Base-by-base conservation (phyloP, 805 yeast genomes). In the Wickerhamiella bombiphila region DNA sequence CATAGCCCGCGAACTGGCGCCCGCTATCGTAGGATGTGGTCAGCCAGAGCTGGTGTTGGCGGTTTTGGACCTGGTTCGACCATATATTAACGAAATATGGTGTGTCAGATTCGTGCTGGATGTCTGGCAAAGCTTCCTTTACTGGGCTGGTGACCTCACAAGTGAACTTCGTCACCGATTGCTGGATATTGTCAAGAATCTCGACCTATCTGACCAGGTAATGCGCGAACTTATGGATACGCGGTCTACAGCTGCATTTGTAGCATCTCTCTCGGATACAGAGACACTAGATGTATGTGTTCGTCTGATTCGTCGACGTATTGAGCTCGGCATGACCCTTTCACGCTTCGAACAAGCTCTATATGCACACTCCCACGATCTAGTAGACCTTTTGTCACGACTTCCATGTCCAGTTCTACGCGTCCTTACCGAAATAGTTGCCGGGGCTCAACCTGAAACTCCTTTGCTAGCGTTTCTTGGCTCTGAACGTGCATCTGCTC, bases 381-480 rank as follows among this genome's bases (percentile, higher is more conserved):
- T 24, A 9, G 26, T 24, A 9, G 26, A 9, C 26, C 26, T 9
- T 9, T 24, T 9, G 11, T 24, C 26, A 13, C 9, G 13, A 9
- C 26, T 24, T 13, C n/a, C n/a, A n/a, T n/a, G n/a, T n/a, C n/a
- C n/a, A n/a, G 13, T 30, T n/a, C 33, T 30, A 6, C 22, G 9
- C 22, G 22, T 30, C 11, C 33, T 30, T 7, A 16, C 33, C 5
- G 22, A 13, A 6, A 7, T 30, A 7, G 33, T 30, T 5, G 13
- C 13, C 13, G 6, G 22, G 16, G 22, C 76, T 78, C 69, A 57
- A 71, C 3, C 58, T 58, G 3, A 50, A 17, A 30, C 94, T 3
- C 83, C 94, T 1, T 59, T 88, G 34, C 62, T 88, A 29, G 80
- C 96, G 0, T 82, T 82, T 53, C 59, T 88, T 38, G 91, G 93